Evolutionary conservation across 192 early-diverging fungal genomes (phyloP), one percentile per base, ranked within the genome.

Genomic region (Funneliformis mosseae): DNA sequence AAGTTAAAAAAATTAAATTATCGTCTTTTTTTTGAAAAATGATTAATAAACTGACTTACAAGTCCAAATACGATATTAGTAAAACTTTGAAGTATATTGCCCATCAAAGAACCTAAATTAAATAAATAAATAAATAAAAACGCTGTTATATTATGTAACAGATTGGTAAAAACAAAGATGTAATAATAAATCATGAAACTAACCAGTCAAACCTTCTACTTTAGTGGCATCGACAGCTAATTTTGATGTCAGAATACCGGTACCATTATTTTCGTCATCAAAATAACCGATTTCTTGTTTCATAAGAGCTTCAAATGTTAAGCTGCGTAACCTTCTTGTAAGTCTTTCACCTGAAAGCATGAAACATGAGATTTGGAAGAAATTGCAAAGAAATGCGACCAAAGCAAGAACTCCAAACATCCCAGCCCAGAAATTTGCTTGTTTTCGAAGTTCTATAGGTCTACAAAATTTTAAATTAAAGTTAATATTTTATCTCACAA

Each of bases 281-380:
- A 96, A 98, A 88, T 88, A 98, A 14, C 82, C 94, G 46, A 95
- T 92, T 68, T 97, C 94, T 85, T 98, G 97, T 14, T 90, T 86
- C 76, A 97, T 79, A 81, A 97, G 90, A 9, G 94, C 84, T 2
- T 84, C 74, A 86, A 97, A 96, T 9, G 88, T 85, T 27, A 86
- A 79, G 70, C 85, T 86, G 48, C 97, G 91, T 25, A 95, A 83
- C 1, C 88, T 81, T 67, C 88, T 89, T 59, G 87, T 86, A 21
- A 85, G 33, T 46, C 81, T 79, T 41, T 85, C 81, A 48, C 74
- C 85, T 23, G 82, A 92, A 72, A 89, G 83, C 48, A 88, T 90
- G 80, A 93, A 92, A 64, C 87, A 81, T 18, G 25, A 12, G 66
- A 81, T 78, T 9, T 83, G 81, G 62, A 74, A 78, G 38, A 76